Base-by-base conservation (phyloP, 495 filamentous ascomycete species). In the Hypoxylon rickii region DNA sequence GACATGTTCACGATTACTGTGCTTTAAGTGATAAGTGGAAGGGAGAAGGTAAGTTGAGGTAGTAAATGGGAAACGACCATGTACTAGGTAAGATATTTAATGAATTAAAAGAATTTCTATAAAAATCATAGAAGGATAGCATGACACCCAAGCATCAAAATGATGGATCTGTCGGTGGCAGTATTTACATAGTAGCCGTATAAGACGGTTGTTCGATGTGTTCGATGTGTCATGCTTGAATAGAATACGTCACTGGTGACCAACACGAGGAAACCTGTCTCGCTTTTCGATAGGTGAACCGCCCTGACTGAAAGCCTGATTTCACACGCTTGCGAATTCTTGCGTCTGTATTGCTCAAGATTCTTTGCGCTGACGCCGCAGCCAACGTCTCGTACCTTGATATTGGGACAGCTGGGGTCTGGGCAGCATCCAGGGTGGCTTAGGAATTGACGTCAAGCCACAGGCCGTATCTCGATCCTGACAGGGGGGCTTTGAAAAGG, bases 1-100 rank as follows among this genome's bases (percentile, higher is more conserved):
- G 63, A 67, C 70, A 66, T 69, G 8, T n/a, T n/a, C n/a, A n/a
- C n/a, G n/a, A n/a, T n/a, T 19, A 65, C 32, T 15, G 47, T 34
- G 46, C 45, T 31, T 3, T 44, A 1, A 1, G 24, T 31, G 8
- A 7, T 11, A 18, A 15, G 7, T 38, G 18, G n/a, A 18, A n/a
- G n/a, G n/a, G 24, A 29, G 24, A 29, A 10, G 4, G 5, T 29
- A 5, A 29, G 24, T 29, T 47, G n/a, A 46, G 29, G n/a, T n/a
- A n/a, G n/a, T n/a, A n/a, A n/a, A n/a, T n/a, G n/a, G n/a, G n/a
- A n/a, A n/a, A n/a, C n/a, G n/a, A n/a, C n/a, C n/a, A n/a, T n/a
- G n/a, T n/a, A n/a, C n/a, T n/a, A n/a, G 26, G 26, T 11, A 31
- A 31, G 26, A 31, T 31, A 31, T 11, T 11, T n/a, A n/a, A n/a